Percentiles rank a stretch among this genome's conserved stretches.
Evolutionary conservation across 345 rosid species (phyloP).

Genomic region (Arabidopsis arenosa): DNA sequence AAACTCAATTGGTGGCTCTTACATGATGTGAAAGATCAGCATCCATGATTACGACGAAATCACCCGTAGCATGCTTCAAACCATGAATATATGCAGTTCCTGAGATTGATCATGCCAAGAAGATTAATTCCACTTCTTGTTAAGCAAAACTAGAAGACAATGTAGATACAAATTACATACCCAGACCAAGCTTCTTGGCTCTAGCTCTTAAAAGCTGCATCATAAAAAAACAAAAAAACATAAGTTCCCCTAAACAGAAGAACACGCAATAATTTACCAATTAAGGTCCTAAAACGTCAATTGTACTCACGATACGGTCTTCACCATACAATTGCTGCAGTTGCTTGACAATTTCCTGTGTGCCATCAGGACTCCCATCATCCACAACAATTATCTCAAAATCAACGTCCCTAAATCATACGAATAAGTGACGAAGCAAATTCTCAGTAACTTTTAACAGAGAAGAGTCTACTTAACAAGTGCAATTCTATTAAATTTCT

Average conservation of each 20-base stretch:
- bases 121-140: neutral
- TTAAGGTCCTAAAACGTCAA: slow-evolving; percentile 2
- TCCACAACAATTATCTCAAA: slow-evolving; percentile 93
- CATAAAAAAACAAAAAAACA: slow-evolving; percentile 30
- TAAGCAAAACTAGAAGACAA: neutral
- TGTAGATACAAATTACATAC: slow-evolving; percentile 48
- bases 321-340: slow-evolving; percentile 83
- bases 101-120: slow-evolving; percentile 46
- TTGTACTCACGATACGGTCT: slow-evolving; percentile 69
- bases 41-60: slow-evolving; percentile 94
- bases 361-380: slow-evolving; percentile 98
- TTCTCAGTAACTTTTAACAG: neutral
- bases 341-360: slow-evolving; percentile 85
- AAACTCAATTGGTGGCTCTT: slow-evolving; percentile 42
- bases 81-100: slow-evolving; percentile 96
- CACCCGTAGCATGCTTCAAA: slow-evolving; percentile 89
- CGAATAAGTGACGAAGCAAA: neutral
- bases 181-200: slow-evolving; percentile 91
- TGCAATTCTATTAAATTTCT: neutral
- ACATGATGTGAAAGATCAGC: slow-evolving; percentile 99
- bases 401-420: slow-evolving; percentile 65
- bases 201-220: slow-evolving; percentile 86
- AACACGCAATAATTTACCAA: neutral
- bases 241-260: slow-evolving; percentile 17
- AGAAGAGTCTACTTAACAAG: slow-evolving; percentile 10